Evolutionary conservation across 2,329 filamentous ascomycete genomes (phyloP).

Genomic region (Meredithiella fracta): DNA sequence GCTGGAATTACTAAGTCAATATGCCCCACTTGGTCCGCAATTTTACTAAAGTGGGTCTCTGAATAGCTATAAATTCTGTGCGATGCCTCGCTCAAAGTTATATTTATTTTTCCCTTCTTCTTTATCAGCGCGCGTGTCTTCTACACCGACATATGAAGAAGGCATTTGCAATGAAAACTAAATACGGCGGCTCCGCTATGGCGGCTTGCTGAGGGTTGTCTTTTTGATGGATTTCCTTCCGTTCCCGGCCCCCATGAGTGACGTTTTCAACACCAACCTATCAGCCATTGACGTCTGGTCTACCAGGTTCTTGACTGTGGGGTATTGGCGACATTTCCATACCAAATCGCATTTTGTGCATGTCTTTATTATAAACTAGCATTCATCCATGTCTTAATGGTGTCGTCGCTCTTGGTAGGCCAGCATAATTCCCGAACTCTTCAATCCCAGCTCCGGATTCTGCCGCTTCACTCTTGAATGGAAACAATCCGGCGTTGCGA

Average conservation of each 20-base stretch:
- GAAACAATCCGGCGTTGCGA: too few species aligned
- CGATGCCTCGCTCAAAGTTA: conserved; percentile 13
- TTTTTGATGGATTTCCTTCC: conserved; percentile 35
- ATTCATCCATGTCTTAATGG: background rate
- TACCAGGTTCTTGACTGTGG: conserved; percentile 34
- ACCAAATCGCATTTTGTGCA: background rate
- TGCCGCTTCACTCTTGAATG: too few species aligned
- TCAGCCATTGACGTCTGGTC: conserved; percentile 27
- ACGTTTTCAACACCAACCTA: conserved; percentile 30
- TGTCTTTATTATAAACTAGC: background rate
- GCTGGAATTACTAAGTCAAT: conserved; percentile 8
- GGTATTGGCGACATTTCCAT: conserved; percentile 30
- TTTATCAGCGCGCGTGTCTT: conserved; percentile 31
- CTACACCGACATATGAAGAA: conserved; percentile 37
- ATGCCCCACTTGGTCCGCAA: conserved; percentile 5
- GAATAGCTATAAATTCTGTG: conserved; percentile 14
- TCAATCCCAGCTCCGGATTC: too few species aligned
- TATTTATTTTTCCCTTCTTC: conserved; percentile 22
- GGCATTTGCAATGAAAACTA: conserved; percentile 20
- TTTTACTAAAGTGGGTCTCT: conserved; percentile 8
- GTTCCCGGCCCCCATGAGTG: conserved; percentile 37
- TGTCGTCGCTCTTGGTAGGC: too few species aligned
- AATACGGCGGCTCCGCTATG: conserved; percentile 32
- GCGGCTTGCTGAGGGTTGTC: conserved; percentile 39
- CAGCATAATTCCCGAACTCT: too few species aligned